A percentile compares a stretch with the other conserved stretches of the same genome.
phyloP scores from a whole-genome alignment of 805 yeast species.

The Ogataea zsoltii region DNA sequence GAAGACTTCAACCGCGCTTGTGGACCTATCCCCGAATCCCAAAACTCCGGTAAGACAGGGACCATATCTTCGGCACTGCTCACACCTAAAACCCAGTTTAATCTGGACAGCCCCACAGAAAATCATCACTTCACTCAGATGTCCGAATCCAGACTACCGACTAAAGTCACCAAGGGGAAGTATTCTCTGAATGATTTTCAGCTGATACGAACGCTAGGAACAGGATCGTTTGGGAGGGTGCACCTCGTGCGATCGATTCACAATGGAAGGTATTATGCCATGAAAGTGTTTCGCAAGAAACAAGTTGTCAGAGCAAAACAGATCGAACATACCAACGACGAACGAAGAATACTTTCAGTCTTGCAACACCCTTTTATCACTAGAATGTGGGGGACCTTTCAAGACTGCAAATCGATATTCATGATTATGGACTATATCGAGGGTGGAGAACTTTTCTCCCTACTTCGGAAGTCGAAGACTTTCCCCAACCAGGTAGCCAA shows the following conservation, averaged over 20 bases:
- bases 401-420: conserved; percentile 54
- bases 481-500: conserved; percentile 66
- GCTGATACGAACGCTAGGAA: conserved; percentile 57
- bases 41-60: neutral
- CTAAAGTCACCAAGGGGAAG: conserved; percentile 51
- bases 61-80: no score
- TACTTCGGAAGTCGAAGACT: conserved; percentile 55
- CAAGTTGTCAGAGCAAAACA: conserved; percentile 63
- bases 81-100: no score
- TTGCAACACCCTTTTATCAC: conserved; percentile 62
- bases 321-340: conserved; percentile 65
- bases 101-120: no score
- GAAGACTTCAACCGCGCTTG: conserved; percentile 4
- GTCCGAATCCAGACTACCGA: conserved; percentile 2
- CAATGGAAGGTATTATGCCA: conserved; percentile 60
- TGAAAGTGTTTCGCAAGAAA: conserved; percentile 57
- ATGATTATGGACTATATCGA: conserved; percentile 69
- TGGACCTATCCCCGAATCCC: neutral
- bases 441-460: conserved; percentile 60
- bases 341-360: conserved; percentile 56
- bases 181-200: conserved; percentile 57
- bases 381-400: conserved; percentile 69
- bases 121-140: no score
- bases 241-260: conserved; percentile 59
- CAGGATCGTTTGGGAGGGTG: conserved; percentile 63